These are phyloP conservation scores for Neoboletus magnificus DNA, from an alignment of 768 basidiomycete species.

Conservation along the genomic window DNA sequence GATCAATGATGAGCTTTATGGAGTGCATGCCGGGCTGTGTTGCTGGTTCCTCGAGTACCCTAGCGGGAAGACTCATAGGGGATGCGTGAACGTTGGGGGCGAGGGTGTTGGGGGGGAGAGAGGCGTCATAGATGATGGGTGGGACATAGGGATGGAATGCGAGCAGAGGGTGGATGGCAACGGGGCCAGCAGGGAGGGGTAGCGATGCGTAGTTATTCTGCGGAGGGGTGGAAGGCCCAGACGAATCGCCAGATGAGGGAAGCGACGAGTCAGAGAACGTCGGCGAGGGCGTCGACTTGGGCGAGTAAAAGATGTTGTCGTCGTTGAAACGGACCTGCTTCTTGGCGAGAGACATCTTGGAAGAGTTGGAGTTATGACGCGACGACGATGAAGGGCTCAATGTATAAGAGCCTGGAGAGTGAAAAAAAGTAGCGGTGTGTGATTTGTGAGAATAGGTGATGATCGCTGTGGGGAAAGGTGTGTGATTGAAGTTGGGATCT, in stretches of 20 bases:
- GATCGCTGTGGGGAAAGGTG: conserved; percentile 4
- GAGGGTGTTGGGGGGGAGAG: conserved; percentile 20
- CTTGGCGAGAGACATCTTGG: conserved; percentile 17
- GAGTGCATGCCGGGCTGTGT: conserved; percentile 29
- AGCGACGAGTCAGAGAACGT: conserved; percentile 29
- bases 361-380: not conserved
- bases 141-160: conserved; percentile 26
- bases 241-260: conserved; percentile 29
- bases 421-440: conserved; percentile 10
- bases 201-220: conserved; percentile 19
- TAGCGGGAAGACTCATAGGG: conserved; percentile 20
- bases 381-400: conserved; percentile 12
- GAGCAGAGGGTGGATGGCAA: conserved; percentile 30
- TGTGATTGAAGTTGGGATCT: conserved; percentile 1
- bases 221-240: conserved; percentile 29
- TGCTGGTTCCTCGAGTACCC: conserved; percentile 28
- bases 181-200: conserved; percentile 26
- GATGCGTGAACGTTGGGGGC: conserved; percentile 26
- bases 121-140: conserved; percentile 20
- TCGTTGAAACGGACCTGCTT: conserved; percentile 34
- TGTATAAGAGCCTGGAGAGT: conserved; percentile 9
- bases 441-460: conserved; percentile 19
- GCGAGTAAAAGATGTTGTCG: conserved; percentile 34
- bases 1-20: conserved; percentile 30
- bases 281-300: conserved; percentile 25